Evolutionary conservation across 495 filamentous ascomycete species (phyloP).

Genomic region (Oleoguttula mirabilis): DNA sequence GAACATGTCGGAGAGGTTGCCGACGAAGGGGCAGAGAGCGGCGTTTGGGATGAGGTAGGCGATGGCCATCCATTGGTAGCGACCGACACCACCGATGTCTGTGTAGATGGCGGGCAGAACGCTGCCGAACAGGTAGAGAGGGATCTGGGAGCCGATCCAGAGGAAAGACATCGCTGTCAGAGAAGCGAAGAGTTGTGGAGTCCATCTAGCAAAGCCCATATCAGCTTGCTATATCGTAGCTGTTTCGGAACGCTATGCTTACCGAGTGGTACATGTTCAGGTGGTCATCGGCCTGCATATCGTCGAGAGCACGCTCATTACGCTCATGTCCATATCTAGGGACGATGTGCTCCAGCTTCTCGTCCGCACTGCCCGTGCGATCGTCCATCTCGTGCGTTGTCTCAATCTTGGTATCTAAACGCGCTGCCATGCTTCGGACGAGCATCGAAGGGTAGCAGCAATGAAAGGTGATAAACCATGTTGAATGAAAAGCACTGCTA

Average conservation of each 20-base stretch:
- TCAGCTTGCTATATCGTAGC: background rate
- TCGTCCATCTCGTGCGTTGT: too few species aligned
- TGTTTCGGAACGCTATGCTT: background rate
- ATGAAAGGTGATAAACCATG: too few species aligned
- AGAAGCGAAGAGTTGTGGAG: constrained; percentile 38
- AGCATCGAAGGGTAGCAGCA: too few species aligned
- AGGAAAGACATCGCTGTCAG: constrained; percentile 53
- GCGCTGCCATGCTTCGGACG: too few species aligned
- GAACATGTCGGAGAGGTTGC: constrained; percentile 55
- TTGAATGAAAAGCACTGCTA: too few species aligned
- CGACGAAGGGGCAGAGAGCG: constrained; percentile 60
- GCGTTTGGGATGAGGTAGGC: constrained; percentile 56
- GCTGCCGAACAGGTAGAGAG: constrained; percentile 48
- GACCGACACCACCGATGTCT: constrained; percentile 51
- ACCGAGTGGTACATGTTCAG: background rate
- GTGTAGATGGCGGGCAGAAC: constrained; percentile 48
- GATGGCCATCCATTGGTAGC: constrained; percentile 65
- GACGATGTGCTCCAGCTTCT: background rate
- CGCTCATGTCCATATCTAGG: background rate
- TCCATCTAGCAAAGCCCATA: constrained; percentile 1
- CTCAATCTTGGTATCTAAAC: too few species aligned
- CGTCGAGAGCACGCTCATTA: background rate
- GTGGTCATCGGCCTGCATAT: background rate
- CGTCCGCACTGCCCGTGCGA: too few species aligned
- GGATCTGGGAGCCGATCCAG: constrained; percentile 55